Evolutionary conservation across 202 grass and related monocot genomes (phyloP).

Genomic region (Musa balbisiana): DNA sequence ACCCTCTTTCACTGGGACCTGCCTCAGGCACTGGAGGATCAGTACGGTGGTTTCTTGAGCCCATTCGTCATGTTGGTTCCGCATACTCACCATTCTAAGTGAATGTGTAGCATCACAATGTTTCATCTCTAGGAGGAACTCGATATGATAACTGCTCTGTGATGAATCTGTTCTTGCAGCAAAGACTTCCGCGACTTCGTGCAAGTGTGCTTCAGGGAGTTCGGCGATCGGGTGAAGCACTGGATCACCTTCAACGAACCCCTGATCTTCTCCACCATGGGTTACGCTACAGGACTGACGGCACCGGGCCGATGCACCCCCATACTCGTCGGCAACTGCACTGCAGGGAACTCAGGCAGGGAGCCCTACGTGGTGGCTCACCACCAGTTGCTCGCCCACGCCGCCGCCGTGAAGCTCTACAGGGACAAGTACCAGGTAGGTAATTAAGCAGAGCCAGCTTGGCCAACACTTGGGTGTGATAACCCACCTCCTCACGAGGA

Average conservation of each 20-base stretch:
- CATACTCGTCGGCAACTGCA: conserved; percentile 21
- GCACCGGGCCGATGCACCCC: conserved; percentile 48
- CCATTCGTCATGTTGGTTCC: conserved; percentile 34
- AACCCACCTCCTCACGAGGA: neutral
- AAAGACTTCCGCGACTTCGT: conserved; percentile 41
- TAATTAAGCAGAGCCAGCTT: neutral
- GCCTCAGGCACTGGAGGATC: conserved; percentile 45
- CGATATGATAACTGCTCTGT: too few species aligned
- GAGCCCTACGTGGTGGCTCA: conserved; percentile 60
- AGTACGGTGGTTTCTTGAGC: conserved; percentile 60
- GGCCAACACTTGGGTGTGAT: too few species aligned
- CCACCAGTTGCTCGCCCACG: conserved; percentile 47
- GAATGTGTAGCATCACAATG: neutral
- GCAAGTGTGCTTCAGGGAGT: conserved; percentile 32
- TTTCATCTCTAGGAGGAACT: too few species aligned
- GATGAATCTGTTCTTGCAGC: conserved; percentile 13
- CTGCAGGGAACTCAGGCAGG: conserved; percentile 36
- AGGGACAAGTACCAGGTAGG: conserved; percentile 46
- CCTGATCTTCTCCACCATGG: conserved; percentile 28
- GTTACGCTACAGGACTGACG: conserved; percentile 26
- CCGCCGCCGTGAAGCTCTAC: conserved; percentile 35
- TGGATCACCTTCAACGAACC: conserved; percentile 85
- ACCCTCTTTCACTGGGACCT: conserved; percentile 75
- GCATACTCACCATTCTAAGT: neutral
- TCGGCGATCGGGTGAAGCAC: conserved; percentile 46